These are phyloP conservation scores for Pythium dissotocum DNA, from an alignment of 352 stramenopile genomes.

Conservation along the genomic window DNA sequence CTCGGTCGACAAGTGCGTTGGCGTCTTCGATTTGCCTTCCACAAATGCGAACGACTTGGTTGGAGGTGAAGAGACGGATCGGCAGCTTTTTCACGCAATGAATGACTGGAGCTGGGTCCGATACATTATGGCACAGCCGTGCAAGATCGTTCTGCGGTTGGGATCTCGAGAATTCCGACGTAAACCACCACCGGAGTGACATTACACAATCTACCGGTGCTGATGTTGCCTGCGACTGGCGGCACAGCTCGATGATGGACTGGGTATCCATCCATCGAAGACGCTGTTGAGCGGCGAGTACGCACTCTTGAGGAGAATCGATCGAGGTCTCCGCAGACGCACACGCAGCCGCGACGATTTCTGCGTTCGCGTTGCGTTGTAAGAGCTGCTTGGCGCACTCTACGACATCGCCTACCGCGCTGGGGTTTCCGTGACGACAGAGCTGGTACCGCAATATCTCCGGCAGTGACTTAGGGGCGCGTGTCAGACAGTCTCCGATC, in stretches of 20 bases:
- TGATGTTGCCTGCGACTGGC: constrained; percentile 12
- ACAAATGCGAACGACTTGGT: constrained; percentile 23
- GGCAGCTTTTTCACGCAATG: constrained; percentile 25
- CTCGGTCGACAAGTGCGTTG: not conserved
- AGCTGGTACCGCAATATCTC: constrained; percentile 5
- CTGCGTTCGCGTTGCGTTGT: constrained; percentile 9
- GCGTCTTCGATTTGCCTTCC: not conserved
- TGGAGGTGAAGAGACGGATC: constrained; percentile 5
- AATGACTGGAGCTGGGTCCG: not conserved
- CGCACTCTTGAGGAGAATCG: constrained; percentile 38
- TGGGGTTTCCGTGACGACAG: constrained; percentile 2
- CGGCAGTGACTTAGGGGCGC: constrained; percentile 10
- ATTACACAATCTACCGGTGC: constrained; percentile 41
- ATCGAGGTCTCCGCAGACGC: constrained; percentile 4
- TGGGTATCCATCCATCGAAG: constrained; percentile 52
- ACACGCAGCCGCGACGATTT: constrained; percentile 38
- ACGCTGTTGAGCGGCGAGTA: constrained; percentile 41
- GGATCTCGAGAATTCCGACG: constrained; percentile 5
- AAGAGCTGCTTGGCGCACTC: constrained; percentile 30
- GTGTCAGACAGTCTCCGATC: constrained; percentile 14
- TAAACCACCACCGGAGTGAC: constrained; percentile 28
- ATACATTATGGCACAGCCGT: constrained; percentile 16
- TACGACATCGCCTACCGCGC: constrained; percentile 1
- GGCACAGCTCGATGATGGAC: constrained; percentile 37
- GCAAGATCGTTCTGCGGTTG: constrained; percentile 17